These are phyloP conservation scores for Sclerotinia nivalis DNA, from an alignment of 2,329 filamentous ascomycete genomes.

Conservation along the genomic window DNA sequence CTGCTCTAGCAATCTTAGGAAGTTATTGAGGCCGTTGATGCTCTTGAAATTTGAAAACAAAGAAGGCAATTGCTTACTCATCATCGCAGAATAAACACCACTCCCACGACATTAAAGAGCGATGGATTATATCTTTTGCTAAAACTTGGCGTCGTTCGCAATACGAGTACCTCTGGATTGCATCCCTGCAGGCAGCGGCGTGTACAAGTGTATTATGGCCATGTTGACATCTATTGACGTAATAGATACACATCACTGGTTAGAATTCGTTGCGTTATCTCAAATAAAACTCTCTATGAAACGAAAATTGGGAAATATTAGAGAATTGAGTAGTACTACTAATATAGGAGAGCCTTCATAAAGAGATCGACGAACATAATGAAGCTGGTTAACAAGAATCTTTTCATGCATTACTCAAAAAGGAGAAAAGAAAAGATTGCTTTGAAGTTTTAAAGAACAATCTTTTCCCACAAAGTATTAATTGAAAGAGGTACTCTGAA, in stretches of 20 bases:
- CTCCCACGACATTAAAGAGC: not conserved
- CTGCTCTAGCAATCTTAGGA: not conserved
- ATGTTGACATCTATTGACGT: not conserved
- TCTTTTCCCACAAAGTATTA: too few relatives aligned
- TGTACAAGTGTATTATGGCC: not conserved
- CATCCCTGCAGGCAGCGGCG: not conserved
- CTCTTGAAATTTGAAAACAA: not conserved
- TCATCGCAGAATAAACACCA: not conserved
- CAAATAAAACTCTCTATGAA: not conserved
- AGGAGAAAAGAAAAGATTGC: not conserved
- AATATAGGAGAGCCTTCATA: not conserved
- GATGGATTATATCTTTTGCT: not conserved
- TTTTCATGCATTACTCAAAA: too few relatives aligned
- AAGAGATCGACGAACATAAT: not conserved
- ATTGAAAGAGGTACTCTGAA: not conserved
- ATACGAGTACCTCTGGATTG: accelerated
- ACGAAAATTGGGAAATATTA: not conserved
- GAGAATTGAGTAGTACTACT: not conserved
- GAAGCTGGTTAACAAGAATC: not conserved
- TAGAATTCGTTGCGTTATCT: not conserved
- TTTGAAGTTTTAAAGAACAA: not conserved
- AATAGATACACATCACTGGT: not conserved
- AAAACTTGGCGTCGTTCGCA: not conserved
- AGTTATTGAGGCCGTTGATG: too few relatives aligned
- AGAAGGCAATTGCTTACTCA: not conserved